Conservation (phyloP, 148 eudicot species). For the Persicaria maculosa region DNA sequence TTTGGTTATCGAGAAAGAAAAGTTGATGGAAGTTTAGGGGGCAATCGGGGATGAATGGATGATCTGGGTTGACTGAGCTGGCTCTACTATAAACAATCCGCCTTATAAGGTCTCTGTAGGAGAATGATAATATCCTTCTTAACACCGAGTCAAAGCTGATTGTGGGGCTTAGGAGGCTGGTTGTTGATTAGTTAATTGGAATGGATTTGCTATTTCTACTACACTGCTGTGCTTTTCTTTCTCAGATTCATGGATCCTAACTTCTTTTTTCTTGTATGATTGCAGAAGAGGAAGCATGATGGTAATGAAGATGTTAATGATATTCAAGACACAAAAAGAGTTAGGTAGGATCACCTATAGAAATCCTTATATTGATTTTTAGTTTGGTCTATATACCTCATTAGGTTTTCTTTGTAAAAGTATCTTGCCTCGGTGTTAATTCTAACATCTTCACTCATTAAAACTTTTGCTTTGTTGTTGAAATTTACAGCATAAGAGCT, state of each 20-base stretch:
- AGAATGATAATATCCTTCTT: background rate
- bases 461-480: slow-evolving; percentile 12
- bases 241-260: background rate
- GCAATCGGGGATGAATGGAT: background rate
- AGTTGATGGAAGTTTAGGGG: background rate
- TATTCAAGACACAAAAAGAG: slow-evolving; percentile 81
- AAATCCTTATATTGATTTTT: background rate
- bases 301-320: slow-evolving; percentile 71
- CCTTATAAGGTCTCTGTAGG: background rate
- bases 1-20: background rate
- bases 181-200: slow-evolving; percentile 1
- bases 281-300: slow-evolving; percentile 94
- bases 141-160: background rate
- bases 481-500: slow-evolving; percentile 76
- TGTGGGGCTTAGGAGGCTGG: background rate
- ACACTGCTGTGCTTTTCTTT: background rate
- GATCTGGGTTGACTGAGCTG: slow-evolving; percentile 1
- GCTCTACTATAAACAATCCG: background rate
- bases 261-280: slow-evolving; percentile 14
- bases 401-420: background rate
- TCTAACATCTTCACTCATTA: slow-evolving; percentile 11
- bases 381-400: background rate
- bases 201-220: background rate
- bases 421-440: background rate
- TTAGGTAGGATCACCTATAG: slow-evolving; percentile 43